phyloP scores from a whole-genome alignment of 768 basidiomycete genomes.

The Collybia nuda region DNA sequence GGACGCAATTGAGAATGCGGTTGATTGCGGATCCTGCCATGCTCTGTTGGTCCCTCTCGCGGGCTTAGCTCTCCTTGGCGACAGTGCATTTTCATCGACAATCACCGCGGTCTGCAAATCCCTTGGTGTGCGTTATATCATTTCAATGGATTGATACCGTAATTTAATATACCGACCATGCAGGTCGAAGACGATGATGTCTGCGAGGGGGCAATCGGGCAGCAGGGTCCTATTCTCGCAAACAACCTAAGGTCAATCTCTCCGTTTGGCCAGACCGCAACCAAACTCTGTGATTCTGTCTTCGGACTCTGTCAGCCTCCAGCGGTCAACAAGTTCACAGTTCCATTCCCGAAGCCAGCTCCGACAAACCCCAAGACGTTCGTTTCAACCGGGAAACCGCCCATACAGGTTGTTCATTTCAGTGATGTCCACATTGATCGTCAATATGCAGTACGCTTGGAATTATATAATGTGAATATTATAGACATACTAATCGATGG shows the following conservation, averaged over 20 bases:
- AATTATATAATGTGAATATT: neutral
- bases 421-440: constrained; percentile 66
- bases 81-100: constrained; percentile 42
- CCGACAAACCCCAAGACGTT: constrained; percentile 34
- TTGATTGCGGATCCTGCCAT: constrained; percentile 53
- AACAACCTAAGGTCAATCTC: constrained; percentile 53
- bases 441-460: constrained; percentile 41
- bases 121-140: constrained; percentile 28
- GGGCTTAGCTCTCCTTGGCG: constrained; percentile 46
- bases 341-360: constrained; percentile 44
- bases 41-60: constrained; percentile 45
- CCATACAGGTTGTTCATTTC: constrained; percentile 60
- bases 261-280: constrained; percentile 44
- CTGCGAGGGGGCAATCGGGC: constrained; percentile 48
- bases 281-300: constrained; percentile 53
- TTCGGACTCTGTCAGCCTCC: constrained; percentile 55
- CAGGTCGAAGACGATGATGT: constrained; percentile 58
- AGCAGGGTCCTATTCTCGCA: constrained; percentile 58
- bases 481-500: neutral
- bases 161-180: neutral
- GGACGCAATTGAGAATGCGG: constrained; percentile 40
- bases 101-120: constrained; percentile 45
- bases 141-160: neutral
- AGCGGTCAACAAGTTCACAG: constrained; percentile 38
- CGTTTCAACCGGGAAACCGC: constrained; percentile 34